Conservation (phyloP, 495 filamentous ascomycete species). For the Glonium stellatum region DNA sequence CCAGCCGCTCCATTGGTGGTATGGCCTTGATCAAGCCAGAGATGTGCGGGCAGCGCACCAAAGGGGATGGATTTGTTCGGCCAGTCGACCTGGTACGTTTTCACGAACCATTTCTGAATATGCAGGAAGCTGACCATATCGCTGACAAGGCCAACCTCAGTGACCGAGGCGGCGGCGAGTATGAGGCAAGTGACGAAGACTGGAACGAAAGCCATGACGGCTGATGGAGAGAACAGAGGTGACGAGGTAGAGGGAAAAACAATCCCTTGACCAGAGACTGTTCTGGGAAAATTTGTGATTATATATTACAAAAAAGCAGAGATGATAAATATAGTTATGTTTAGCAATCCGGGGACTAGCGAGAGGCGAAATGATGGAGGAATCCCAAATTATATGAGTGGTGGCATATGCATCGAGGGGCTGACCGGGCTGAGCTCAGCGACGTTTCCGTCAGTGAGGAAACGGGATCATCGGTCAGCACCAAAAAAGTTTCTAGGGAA, state of each 20-base stretch:
- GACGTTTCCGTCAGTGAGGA: too few relatives aligned
- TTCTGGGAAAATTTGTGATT: too few relatives aligned
- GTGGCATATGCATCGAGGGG: too few relatives aligned
- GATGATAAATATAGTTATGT: too few relatives aligned
- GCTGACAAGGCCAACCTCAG: slow-evolving; percentile 36
- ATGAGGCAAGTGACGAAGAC: slow-evolving; percentile 14
- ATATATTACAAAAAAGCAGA: too few relatives aligned
- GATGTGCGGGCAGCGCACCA: slow-evolving; percentile 37
- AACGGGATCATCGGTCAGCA: too few relatives aligned
- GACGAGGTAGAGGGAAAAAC: not conserved
- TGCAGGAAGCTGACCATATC: slow-evolving; percentile 46
- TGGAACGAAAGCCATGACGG: slow-evolving; percentile 10
- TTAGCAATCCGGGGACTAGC: too few relatives aligned
- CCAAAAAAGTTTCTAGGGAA: too few relatives aligned
- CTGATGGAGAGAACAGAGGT: not conserved
- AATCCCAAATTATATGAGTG: too few relatives aligned
- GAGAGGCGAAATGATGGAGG: too few relatives aligned
- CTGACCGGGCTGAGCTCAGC: too few relatives aligned
- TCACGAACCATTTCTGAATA: slow-evolving; percentile 22
- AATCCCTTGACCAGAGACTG: too few relatives aligned
- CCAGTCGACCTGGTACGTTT: slow-evolving; percentile 33
- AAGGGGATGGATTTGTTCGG: slow-evolving; percentile 34
- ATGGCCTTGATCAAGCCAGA: slow-evolving; percentile 45
- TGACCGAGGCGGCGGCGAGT: slow-evolving; percentile 20
- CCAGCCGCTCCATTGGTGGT: slow-evolving; percentile 46